phyloP scores from a whole-genome alignment of 208 protist genomes.

The Balamuthia mandrillaris region DNA sequence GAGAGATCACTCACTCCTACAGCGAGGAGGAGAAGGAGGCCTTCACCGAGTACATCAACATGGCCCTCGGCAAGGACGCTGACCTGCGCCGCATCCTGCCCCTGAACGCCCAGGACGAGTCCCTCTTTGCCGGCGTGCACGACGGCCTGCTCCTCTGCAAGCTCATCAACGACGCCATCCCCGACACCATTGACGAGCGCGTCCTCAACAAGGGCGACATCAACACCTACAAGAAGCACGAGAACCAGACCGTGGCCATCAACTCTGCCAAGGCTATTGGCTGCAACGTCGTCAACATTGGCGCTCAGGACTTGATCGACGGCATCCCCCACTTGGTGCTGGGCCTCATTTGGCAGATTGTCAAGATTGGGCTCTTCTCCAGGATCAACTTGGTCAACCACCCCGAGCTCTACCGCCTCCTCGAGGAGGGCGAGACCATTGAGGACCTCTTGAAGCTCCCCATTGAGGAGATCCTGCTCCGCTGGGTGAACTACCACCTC shows the following conservation, averaged over 20 bases:
- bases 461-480: constrained; percentile 73
- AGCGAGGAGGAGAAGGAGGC: constrained; percentile 65
- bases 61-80: constrained; percentile 55
- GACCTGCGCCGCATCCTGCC: constrained; percentile 55
- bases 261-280: constrained; percentile 80
- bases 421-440: constrained; percentile 76
- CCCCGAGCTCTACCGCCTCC: constrained; percentile 73
- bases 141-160: constrained; percentile 76
- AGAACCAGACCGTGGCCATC: constrained; percentile 77
- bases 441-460: constrained; percentile 71
- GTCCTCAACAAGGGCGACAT: constrained; percentile 75
- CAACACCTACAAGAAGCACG: constrained; percentile 70
- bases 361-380: constrained; percentile 66
- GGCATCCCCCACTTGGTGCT: constrained; percentile 71
- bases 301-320: constrained; percentile 67
- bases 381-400: constrained; percentile 73
- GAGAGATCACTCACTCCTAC: constrained; percentile 36
- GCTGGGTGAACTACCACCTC: constrained; percentile 86
- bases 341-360: constrained; percentile 84
- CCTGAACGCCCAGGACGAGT: constrained; percentile 43
- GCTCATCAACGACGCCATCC: constrained; percentile 77
- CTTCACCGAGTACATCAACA: constrained; percentile 74
- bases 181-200: constrained; percentile 82
- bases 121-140: constrained; percentile 54
- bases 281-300: constrained; percentile 81